Percentiles rank a stretch among this genome's conserved stretches.
Conservation (phyloP, 2,329 filamentous ascomycete genomes). For the Rutstroemia sp. region DNA sequence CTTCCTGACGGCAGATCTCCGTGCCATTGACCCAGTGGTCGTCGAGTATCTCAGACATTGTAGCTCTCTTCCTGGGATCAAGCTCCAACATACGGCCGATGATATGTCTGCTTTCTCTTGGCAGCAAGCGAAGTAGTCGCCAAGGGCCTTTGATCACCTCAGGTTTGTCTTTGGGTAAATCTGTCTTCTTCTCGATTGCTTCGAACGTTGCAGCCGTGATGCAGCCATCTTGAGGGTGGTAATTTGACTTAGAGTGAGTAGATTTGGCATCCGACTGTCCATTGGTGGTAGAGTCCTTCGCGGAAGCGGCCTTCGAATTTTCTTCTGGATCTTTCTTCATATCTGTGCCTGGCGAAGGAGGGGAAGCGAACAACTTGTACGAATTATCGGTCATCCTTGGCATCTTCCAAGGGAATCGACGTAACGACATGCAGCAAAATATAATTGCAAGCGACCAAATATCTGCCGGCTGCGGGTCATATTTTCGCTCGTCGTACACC, state of each 20-base stretch:
- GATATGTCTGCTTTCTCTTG: conserved; percentile 82
- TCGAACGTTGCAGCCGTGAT: background rate
- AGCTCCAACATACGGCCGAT: conserved; percentile 89
- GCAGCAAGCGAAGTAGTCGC: conserved; percentile 78
- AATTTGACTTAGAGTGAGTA: background rate
- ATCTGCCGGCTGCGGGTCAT: conserved; percentile 89
- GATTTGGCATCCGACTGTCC: conserved; percentile 15
- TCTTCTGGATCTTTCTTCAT: conserved; percentile 18
- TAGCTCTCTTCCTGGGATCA: conserved; percentile 74
- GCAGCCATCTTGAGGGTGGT: background rate
- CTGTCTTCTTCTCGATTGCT: conserved; percentile 4
- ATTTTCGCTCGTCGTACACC: conserved; percentile 88
- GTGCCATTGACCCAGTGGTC: conserved; percentile 88
- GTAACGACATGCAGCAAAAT: conserved; percentile 95
- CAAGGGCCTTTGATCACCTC: conserved; percentile 89
- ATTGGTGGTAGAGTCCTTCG: conserved; percentile 16
- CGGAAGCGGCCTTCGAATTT: conserved; percentile 22
- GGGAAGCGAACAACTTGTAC: conserved; percentile 83
- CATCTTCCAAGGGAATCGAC: conserved; percentile 95
- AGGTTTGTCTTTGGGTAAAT: conserved; percentile 41
- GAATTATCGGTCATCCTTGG: conserved; percentile 88
- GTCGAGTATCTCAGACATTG: conserved; percentile 75
- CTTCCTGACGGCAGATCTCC: conserved; percentile 77
- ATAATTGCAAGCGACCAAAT: conserved; percentile 99
- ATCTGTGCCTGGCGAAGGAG: conserved; percentile 63